Evolutionary conservation across 805 yeast species (phyloP).

Genomic region (Debaryomyces castellii): DNA sequence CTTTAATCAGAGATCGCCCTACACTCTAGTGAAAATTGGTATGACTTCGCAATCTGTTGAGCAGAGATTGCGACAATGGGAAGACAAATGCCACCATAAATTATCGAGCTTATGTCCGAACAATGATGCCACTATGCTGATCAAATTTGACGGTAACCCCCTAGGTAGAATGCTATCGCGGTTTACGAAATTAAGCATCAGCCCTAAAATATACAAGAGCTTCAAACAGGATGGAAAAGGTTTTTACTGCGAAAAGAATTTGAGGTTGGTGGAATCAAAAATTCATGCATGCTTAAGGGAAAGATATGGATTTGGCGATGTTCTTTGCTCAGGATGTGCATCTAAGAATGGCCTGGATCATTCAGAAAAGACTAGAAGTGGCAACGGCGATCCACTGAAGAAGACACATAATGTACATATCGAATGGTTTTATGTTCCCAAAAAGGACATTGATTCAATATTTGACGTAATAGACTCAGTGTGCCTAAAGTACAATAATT

Average conservation of each 20-base stretch:
- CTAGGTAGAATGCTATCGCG: slow-evolving; percentile 4
- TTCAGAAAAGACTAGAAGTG: background rate
- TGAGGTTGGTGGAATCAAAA: slow-evolving; percentile 37
- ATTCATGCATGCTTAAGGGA: slow-evolving; percentile 40
- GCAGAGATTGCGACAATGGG: slow-evolving; percentile 51
- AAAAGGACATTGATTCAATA: slow-evolving; percentile 32
- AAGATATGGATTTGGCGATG: slow-evolving; percentile 47
- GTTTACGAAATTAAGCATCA: slow-evolving; percentile 1
- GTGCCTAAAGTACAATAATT: slow-evolving; percentile 10
- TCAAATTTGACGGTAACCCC: background rate
- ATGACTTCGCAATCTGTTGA: slow-evolving; percentile 49
- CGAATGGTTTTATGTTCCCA: slow-evolving; percentile 60
- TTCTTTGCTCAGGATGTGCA: slow-evolving; percentile 49
- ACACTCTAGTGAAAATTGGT: slow-evolving; percentile 51
- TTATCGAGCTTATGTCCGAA: slow-evolving; percentile 39
- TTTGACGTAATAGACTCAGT: slow-evolving; percentile 31
- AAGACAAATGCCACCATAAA: slow-evolving; percentile 48
- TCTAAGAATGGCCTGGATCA: background rate
- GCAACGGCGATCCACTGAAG: background rate
- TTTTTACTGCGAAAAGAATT: slow-evolving; percentile 28
- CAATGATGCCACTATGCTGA: background rate
- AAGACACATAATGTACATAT: slow-evolving; percentile 37
- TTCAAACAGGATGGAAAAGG: slow-evolving; percentile 29
- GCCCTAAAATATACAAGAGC: slow-evolving; percentile 8
- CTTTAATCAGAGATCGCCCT: slow-evolving; percentile 36